Conservation (phyloP, 768 basidiomycete species). For the Auriscalpium vulgare region DNA sequence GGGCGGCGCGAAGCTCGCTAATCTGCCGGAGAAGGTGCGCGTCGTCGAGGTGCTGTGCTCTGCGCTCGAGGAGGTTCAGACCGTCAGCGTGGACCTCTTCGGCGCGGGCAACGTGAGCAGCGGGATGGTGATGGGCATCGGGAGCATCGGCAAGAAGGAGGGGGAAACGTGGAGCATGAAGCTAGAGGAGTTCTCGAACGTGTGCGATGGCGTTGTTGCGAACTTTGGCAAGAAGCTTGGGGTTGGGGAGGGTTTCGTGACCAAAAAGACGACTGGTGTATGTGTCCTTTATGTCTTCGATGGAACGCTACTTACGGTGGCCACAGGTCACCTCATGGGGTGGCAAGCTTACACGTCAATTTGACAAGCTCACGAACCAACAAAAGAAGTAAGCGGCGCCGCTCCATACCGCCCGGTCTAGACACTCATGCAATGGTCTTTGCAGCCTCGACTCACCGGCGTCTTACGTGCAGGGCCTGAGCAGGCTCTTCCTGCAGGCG, state of each 20-base stretch:
- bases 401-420: neutral
- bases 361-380: conserved; percentile 81
- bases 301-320: neutral
- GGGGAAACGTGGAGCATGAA: conserved; percentile 71
- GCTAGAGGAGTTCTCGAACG: conserved; percentile 71
- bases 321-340: conserved; percentile 55
- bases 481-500: conserved; percentile 61
- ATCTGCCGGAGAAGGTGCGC: conserved; percentile 77
- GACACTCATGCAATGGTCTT: neutral
- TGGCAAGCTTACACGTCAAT: conserved; percentile 61
- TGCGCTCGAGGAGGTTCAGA: conserved; percentile 73
- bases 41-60: conserved; percentile 73
- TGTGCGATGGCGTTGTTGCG: conserved; percentile 73
- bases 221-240: conserved; percentile 85
- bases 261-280: conserved; percentile 65
- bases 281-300: conserved; percentile 17
- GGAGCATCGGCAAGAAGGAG: conserved; percentile 68
- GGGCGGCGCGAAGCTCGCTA: conserved; percentile 77
- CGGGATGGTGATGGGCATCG: conserved; percentile 66
- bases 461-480: conserved; percentile 70
- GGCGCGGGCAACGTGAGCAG: conserved; percentile 74
- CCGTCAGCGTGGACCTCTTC: conserved; percentile 63
- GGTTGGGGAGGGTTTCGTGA: conserved; percentile 79
- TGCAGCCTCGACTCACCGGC: conserved; percentile 82
- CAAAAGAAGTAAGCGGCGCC: conserved; percentile 60